Evolutionary conservation across 2,329 filamentous ascomycete genomes (phyloP), one percentile per base, ranked within the genome.

Genomic region (Colletotrichum falcatum): DNA sequence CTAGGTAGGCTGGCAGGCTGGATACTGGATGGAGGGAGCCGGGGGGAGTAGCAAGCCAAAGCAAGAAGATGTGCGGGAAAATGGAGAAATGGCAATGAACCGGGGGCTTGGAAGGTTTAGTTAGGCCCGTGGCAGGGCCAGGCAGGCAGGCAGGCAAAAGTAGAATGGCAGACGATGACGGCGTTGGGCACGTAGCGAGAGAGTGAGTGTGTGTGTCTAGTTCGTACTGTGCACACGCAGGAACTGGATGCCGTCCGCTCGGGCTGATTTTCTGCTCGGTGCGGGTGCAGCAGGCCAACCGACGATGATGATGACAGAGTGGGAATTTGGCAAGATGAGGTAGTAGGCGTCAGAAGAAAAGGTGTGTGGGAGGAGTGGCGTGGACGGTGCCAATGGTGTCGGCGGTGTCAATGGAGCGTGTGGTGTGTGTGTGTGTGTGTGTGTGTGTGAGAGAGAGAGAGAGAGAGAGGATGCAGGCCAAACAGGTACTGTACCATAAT

Each of bases 251-350:
- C 26, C 56, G 26, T 12, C 28, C 5, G 26, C 39, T 44, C 42
- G 42, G 14, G 7, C 58, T 54, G 5, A n/a, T 35, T 54, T 20
- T 35, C 28, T 35, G 51, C 16, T 37, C 44, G n/a, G 58, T 16
- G 46, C 37, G 18, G 56, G 42, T 42, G 46, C 4, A 7, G 7
- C 30, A 33, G 30, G 30, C 4, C 30, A 33, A 14, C 16, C 33
- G 9, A 11, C 37, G 7, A 18, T 39, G 53, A 70, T 67, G 67
- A 70, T 70, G 67, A 70, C 63, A 67, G 58, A 67, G 56, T 66
- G 56, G 64, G 56, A 44, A 62, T 23, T 20, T 20, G 18, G 51
- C 61, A 44, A 51, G 58, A 59, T 54, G 63, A 55, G 66, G 62
- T 58, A 53, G 18, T 8, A 7, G 39, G 62, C 42, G 11, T 59